A percentile compares a stretch with the other conserved stretches of the same genome.
Conservation (phyloP, 805 yeast species). For the Cyberlindnera petersonii region DNA sequence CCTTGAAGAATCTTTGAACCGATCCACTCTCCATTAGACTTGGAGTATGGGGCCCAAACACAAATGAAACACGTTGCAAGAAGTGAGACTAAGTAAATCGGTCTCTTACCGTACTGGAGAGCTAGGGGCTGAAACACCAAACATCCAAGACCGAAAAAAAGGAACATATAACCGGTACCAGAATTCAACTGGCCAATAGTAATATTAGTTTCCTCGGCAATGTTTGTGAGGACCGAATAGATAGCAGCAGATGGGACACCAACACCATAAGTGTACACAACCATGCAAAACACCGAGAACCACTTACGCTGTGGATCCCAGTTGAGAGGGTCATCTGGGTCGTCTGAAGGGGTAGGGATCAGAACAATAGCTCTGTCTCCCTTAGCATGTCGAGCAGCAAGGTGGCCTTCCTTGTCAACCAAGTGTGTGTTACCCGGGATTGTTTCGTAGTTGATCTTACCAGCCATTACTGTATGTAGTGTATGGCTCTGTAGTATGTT, state of each 20-base stretch:
- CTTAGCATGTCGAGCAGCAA: slow-evolving; percentile 32
- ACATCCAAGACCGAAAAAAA: slow-evolving; percentile 49
- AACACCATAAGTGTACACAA: slow-evolving; percentile 40
- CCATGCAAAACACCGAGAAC: slow-evolving; percentile 41
- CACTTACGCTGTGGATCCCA: slow-evolving; percentile 51
- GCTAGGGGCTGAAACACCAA: slow-evolving; percentile 49
- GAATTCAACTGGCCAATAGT: slow-evolving; percentile 39
- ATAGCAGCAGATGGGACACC: slow-evolving; percentile 48
- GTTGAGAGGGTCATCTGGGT: slow-evolving; percentile 66
- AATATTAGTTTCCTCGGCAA: slow-evolving; percentile 34
- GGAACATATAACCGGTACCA: slow-evolving; percentile 48
- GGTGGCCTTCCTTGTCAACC: slow-evolving; percentile 39
- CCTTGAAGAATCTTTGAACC: slow-evolving; percentile 37
- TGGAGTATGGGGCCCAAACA: slow-evolving; percentile 41
- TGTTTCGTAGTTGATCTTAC: slow-evolving; percentile 28
- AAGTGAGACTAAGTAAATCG: too few species aligned
- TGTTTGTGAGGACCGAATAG: slow-evolving; percentile 38
- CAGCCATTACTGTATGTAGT: slow-evolving; percentile 2
- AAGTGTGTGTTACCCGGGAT: slow-evolving; percentile 53
- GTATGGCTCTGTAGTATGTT: too few species aligned
- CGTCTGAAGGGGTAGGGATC: slow-evolving; percentile 62
- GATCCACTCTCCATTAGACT: slow-evolving; percentile 35
- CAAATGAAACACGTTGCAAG: slow-evolving; percentile 36
- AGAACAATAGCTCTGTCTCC: slow-evolving; percentile 40
- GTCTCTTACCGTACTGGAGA: too few species aligned